Base-by-base conservation (phyloP, 1,284 basidiomycete species). In the Sporisorium sorghi region DNA sequence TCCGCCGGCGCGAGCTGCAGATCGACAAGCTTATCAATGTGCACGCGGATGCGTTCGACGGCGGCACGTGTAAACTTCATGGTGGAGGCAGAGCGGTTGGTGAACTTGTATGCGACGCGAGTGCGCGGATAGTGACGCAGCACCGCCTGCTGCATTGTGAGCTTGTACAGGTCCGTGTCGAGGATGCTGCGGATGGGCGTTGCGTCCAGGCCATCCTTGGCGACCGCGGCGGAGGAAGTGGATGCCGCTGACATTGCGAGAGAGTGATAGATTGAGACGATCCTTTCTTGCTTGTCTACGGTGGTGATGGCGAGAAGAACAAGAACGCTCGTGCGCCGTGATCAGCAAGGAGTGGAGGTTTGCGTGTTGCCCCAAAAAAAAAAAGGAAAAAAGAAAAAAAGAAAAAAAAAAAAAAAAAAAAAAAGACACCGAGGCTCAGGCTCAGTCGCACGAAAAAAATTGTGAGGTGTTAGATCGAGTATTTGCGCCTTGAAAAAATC, bases 61-160 rank as follows among this genome's bases (percentile, higher is more conserved):
- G 90, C 90, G 73, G 87, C 85, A 32, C 88, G 87, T 39, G 90
- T 90, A 86, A 98, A 98, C 24, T 87, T 86, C 74, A 90, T 90
- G 39, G 89, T 86, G 43, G 87, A 87, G 0, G 71, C 53, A 70
- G 91, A 89, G 51, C 96, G 90, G 84, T 97, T 94, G 2, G 91
- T 95, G 86, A 98, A 98, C 47, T 88, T 88, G 86, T 95, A 80
- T 15, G 78, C 56, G 37, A 87, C 90, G 17, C 88, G 80, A 0
- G 89, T 88, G 56, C 89, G 85, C 3, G 91, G 91, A 79, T 94
- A 97, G 78, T 92, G 90, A n/a, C 89, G 88, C 59, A 91, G 83
- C 12, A 98, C 90, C 0, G 94, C 94, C 85, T 97, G 93, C 86
- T 98, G 96, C 96, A 98, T 99, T 0, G 95, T 94, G 54, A 98